Evolutionary conservation across 1,284 basidiomycete species (phyloP).

Genomic region (Ceratobasidium sp.): DNA sequence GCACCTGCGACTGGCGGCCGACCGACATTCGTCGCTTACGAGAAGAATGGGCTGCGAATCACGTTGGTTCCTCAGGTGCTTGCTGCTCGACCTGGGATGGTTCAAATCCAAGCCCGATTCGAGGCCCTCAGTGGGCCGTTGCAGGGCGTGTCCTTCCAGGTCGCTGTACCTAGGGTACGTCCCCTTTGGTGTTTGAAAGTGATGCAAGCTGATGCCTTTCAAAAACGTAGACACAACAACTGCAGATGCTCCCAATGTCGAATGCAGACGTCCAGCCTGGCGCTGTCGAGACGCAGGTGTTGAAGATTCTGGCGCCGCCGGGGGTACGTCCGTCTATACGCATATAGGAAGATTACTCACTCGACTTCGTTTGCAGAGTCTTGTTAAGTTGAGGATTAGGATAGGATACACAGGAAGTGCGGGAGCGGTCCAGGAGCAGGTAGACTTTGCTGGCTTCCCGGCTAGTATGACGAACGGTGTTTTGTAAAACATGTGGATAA

Average conservation of each 20-base stretch:
- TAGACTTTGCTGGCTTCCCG: conserved; percentile 93
- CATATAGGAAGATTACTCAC: not conserved
- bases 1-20: conserved; percentile 55
- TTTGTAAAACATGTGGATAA: no score
- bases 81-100: conserved; percentile 78
- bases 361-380: conserved; percentile 59
- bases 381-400: conserved; percentile 83
- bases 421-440: conserved; percentile 84
- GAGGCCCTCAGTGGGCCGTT: conserved; percentile 53
- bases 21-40: conserved; percentile 78
- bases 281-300: conserved; percentile 88
- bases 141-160: conserved; percentile 88
- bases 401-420: conserved; percentile 78
- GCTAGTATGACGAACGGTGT: conserved; percentile 67
- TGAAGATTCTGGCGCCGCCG: conserved; percentile 87
- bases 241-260: conserved; percentile 98
- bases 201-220: conserved; percentile 36
- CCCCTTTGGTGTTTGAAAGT: no score
- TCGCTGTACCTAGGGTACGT: conserved; percentile 93
- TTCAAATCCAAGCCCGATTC: conserved; percentile 91
- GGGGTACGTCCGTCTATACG: conserved; percentile 66
- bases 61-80: conserved; percentile 88
- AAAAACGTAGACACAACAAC: conserved; percentile 80
- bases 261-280: conserved; percentile 81
- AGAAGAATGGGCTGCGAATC: conserved; percentile 88